Percentiles rank a stretch among this genome's conserved stretches.
These are phyloP conservation scores for Aspergillus tamarii DNA, from an alignment of 2,329 filamentous ascomycete species.

Conservation along the genomic window DNA sequence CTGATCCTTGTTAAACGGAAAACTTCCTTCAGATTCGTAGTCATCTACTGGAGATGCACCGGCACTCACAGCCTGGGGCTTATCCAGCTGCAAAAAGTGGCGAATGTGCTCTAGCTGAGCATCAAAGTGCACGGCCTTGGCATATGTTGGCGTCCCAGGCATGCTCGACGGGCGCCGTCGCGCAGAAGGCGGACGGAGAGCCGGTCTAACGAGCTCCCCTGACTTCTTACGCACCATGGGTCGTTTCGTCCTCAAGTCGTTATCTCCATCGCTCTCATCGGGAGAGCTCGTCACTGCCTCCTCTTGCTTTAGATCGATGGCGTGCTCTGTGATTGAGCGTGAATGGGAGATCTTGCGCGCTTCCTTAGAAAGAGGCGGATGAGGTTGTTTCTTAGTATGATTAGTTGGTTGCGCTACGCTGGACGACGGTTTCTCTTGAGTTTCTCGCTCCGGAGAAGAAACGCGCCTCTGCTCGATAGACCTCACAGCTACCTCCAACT, in stretches of 20 bases:
- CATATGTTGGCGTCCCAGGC: conserved; percentile 94
- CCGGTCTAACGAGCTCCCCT: conserved; percentile 91
- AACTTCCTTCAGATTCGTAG: conserved; percentile 85
- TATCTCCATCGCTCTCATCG: conserved; percentile 59
- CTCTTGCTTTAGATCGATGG: conserved; percentile 51
- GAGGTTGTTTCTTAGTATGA: conserved; percentile 24
- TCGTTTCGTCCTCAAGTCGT: conserved; percentile 71
- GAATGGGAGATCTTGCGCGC: conserved; percentile 65
- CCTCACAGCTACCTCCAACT: conserved; percentile 81
- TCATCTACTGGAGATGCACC: conserved; percentile 87
- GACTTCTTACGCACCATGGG: conserved; percentile 97
- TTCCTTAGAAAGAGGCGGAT: conserved; percentile 54
- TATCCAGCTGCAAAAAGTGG: conserved; percentile 92
- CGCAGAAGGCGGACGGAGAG: conserved; percentile 74
- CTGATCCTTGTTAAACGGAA: conserved; percentile 72
- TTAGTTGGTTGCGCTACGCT: conserved; percentile 34
- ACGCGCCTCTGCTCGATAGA: conserved; percentile 62
- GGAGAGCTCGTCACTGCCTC: conserved; percentile 47
- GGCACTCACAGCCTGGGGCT: conserved; percentile 93
- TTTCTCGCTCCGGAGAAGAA: conserved; percentile 35
- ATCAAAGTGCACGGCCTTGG: conserved; percentile 98
- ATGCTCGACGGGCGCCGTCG: conserved; percentile 87
- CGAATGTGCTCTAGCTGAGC: conserved; percentile 93
- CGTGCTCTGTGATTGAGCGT: conserved; percentile 61
- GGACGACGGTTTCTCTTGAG: conserved; percentile 22